Evolutionary conservation across 2,329 filamentous ascomycete species (phyloP).

Genomic region (Ascochyta koolunga): DNA sequence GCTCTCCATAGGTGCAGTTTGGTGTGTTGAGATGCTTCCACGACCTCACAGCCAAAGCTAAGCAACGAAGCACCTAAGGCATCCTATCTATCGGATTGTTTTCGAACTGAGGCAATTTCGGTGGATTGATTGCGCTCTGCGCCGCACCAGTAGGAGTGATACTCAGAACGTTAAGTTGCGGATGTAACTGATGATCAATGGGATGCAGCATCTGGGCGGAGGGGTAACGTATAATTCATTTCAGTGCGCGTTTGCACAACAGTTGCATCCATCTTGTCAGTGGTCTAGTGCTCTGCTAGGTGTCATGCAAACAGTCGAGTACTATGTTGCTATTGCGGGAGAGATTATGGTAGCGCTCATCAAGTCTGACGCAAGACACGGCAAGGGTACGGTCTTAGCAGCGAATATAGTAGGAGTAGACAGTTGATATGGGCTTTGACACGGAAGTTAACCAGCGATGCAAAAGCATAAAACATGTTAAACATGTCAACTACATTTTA

Average conservation of each 20-base stretch:
- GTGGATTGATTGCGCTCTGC: not conserved
- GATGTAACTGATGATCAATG: not conserved
- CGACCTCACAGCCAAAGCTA: not conserved
- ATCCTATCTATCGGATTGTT: not conserved
- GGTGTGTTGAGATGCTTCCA: not conserved
- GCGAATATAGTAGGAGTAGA: too few species aligned
- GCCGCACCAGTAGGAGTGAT: not conserved
- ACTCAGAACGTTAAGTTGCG: not conserved
- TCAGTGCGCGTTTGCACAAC: not conserved
- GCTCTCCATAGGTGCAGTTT: not conserved
- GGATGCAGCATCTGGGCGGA: not conserved
- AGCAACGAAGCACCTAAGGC: not conserved
- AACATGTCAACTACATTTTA: too few species aligned
- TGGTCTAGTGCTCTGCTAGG: not conserved
- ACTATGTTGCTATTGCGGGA: not conserved
- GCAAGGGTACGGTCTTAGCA: too few species aligned
- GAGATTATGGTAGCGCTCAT: not conserved
- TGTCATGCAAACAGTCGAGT: not conserved
- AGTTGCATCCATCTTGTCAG: not conserved
- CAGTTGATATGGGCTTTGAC: too few species aligned
- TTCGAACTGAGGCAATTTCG: not conserved
- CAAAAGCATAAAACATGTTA: too few species aligned
- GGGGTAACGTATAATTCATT: not conserved
- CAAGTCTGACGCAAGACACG: too few species aligned
- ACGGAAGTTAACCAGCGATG: too few species aligned